Evolutionary conservation across 139 green algal species (phyloP), one percentile per base, ranked within the genome.

Genomic region (Dunaliella sp.): DNA sequence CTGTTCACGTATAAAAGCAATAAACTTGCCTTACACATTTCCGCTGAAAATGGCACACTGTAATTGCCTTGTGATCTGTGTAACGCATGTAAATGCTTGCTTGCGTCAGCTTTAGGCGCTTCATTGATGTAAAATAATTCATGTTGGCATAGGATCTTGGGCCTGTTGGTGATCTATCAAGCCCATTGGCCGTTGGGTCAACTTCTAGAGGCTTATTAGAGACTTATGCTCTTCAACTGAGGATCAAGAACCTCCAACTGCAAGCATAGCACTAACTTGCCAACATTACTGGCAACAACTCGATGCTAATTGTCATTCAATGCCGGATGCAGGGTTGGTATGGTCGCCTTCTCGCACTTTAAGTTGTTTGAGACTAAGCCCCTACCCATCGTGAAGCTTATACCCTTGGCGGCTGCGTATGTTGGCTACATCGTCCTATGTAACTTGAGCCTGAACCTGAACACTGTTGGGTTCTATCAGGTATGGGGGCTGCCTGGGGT

Each of bases 401-500:
- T 90, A 74, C 91, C 94, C 0, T 76, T 98, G 21, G 95, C 95
- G 3, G 93, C 88, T 1, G 94, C 94, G 0, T 98, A 95, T 73
- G 94, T 98, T 26, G 94, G 86, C 1, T 98, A 98, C 89, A 97
- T 98, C 21, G 95, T 98, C 30, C 88, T 96, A 1, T 94, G 94
- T 87, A 98, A 98, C 85, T 90, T 98, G 0, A 96, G 93, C 87
- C 86, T 98, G 21, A 95, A 96, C 57, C 65, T 97, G 36, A 98
- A 98, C 92, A 96, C 93, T n/a, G 93, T 98, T 0, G 93, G 95
- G 7, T 98, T 98, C 88, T 98, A 97, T 85, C 95, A 98, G 87
- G 86, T 92, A 30, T 83, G 73, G 48, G n/a, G n/a, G n/a, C n/a
- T n/a, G n/a, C n/a, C n/a, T n/a, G n/a, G n/a, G n/a, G n/a, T n/a